phyloP scores from a whole-genome alignment of 768 basidiomycete species.

The Clathrus columnatus region DNA sequence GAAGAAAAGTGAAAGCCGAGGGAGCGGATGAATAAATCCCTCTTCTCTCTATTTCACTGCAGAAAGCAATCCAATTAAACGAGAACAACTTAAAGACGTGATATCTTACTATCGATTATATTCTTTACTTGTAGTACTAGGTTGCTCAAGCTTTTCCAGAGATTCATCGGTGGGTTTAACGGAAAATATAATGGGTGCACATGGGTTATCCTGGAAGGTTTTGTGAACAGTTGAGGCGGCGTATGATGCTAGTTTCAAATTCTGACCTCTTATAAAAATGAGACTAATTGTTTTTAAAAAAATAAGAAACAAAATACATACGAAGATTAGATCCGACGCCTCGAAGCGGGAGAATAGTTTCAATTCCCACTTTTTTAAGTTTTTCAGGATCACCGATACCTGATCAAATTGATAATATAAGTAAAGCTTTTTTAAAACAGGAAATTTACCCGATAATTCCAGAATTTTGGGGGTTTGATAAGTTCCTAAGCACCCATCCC shows the following conservation, averaged over 20 bases:
- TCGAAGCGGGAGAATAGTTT: constrained; percentile 27
- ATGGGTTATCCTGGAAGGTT: constrained; percentile 17
- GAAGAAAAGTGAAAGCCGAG: background rate
- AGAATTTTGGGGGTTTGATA: constrained; percentile 26
- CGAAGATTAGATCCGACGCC: constrained; percentile 37
- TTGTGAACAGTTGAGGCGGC: constrained; percentile 12
- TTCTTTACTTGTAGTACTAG: background rate
- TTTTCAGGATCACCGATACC: constrained; percentile 30
- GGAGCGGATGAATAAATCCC: background rate
- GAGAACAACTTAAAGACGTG: no score
- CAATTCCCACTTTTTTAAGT: constrained; percentile 23
- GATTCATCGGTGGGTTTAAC: constrained; percentile 11
- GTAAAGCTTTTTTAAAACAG: background rate
- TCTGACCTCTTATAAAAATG: background rate
- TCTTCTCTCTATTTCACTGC: background rate
- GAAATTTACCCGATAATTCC: constrained; percentile 22
- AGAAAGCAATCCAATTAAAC: no score
- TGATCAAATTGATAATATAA: no score
- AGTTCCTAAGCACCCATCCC: background rate
- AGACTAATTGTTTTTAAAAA: background rate
- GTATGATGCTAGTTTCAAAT: background rate
- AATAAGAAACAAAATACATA: constrained; percentile 17
- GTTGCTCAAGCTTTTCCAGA: background rate
- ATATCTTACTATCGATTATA: background rate
- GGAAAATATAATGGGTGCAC: constrained; percentile 10